Conservation (phyloP, 768 basidiomycete genomes). For the Hygrocybe punicea region DNA sequence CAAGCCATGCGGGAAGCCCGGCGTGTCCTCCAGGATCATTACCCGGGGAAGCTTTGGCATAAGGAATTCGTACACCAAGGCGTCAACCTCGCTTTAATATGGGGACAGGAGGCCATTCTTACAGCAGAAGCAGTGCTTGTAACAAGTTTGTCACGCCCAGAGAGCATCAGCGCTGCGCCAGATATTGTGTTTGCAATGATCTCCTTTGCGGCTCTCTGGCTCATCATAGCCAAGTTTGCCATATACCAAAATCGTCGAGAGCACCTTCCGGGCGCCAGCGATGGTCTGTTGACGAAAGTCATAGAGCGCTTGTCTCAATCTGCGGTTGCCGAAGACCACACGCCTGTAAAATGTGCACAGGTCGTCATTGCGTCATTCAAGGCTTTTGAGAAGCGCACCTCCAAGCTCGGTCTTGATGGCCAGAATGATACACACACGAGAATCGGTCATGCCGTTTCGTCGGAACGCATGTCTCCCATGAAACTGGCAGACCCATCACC, state of each 20-base stretch:
- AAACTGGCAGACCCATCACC: background rate
- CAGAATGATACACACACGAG: slow-evolving; percentile 14
- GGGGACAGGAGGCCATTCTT: slow-evolving; percentile 39
- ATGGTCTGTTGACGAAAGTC: slow-evolving; percentile 33
- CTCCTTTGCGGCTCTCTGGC: slow-evolving; percentile 41
- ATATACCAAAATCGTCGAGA: slow-evolving; percentile 33
- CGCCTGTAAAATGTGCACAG: slow-evolving; percentile 42
- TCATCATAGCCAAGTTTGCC: slow-evolving; percentile 44
- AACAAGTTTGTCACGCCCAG: slow-evolving; percentile 29
- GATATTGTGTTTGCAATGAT: slow-evolving; percentile 33
- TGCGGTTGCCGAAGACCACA: slow-evolving; percentile 39
- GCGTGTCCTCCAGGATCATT: slow-evolving; percentile 8
- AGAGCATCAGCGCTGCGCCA: slow-evolving; percentile 40
- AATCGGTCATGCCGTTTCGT: slow-evolving; percentile 2
- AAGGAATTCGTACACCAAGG: slow-evolving; percentile 31
- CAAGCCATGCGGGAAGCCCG: slow-evolving; percentile 32
- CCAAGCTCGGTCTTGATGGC: slow-evolving; percentile 15
- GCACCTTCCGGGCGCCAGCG: slow-evolving; percentile 38
- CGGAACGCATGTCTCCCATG: background rate
- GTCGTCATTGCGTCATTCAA: slow-evolving; percentile 34
- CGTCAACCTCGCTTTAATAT: slow-evolving; percentile 31
- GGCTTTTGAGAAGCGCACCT: slow-evolving; percentile 26
- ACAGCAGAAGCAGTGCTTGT: slow-evolving; percentile 38
- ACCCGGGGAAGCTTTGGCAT: slow-evolving; percentile 32
- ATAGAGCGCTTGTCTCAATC: slow-evolving; percentile 35